phyloP scores from a whole-genome alignment of 768 basidiomycete genomes.

The Mycena leptocephala region DNA sequence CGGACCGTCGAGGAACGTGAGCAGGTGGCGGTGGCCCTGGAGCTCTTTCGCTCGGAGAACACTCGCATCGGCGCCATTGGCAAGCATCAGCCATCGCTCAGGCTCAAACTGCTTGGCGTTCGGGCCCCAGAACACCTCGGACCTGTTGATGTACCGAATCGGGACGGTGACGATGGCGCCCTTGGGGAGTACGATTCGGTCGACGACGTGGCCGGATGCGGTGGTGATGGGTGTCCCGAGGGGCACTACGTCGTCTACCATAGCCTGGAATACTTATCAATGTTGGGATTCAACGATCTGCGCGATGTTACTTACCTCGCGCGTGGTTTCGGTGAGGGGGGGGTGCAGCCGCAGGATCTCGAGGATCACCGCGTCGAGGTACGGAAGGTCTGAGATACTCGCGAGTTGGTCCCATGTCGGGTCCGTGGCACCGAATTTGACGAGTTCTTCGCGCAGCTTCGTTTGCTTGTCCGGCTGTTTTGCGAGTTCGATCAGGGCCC shows the following conservation, averaged over 20 bases:
- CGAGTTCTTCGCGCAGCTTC: slow-evolving; percentile 51
- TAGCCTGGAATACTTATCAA: slow-evolving; percentile 46
- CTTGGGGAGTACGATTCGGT: background rate
- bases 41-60: too few species aligned
- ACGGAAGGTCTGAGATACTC: slow-evolving; percentile 51
- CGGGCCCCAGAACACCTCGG: too few species aligned
- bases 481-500: slow-evolving; percentile 55
- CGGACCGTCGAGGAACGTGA: too few species aligned
- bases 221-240: slow-evolving; percentile 47
- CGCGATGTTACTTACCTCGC: slow-evolving; percentile 41
- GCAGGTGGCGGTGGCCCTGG: too few species aligned
- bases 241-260: slow-evolving; percentile 55
- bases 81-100: too few species aligned
- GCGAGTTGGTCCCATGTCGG: too few species aligned
- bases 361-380: slow-evolving; percentile 58
- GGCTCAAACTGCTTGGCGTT: too few species aligned
- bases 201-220: slow-evolving; percentile 36
- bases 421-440: slow-evolving; percentile 38
- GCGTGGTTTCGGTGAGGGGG: slow-evolving; percentile 45
- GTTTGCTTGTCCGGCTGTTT: slow-evolving; percentile 46
- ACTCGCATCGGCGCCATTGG: too few species aligned
- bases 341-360: slow-evolving; percentile 58
- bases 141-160: too few species aligned
- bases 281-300: too few species aligned
- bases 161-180: too few species aligned